Base-by-base conservation (phyloP, 208 protist species). In the Trypanosoma cruzi region DNA sequence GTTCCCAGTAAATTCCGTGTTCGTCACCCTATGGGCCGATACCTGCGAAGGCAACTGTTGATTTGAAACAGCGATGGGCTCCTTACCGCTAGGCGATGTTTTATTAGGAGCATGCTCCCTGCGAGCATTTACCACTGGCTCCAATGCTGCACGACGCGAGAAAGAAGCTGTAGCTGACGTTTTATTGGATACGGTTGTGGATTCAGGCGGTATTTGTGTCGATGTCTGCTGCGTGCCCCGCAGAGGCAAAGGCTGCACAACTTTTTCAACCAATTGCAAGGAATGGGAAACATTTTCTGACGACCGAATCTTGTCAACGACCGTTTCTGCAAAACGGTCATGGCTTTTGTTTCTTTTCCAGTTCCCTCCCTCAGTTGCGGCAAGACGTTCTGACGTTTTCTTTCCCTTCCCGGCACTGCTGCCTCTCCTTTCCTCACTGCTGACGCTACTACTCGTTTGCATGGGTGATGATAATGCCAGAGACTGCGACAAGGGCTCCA, bases 381-480 rank as follows among this genome's bases (percentile, higher is more conserved):
- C 0, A 29, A 29, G 1, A 65, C 7, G 10, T 18, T 54, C 20
- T 65, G 62, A 14, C 11, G 22, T 69, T 46, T 46, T 53, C 26
- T 54, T 71, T 14, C 20, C 37, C 10, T 26, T 11, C 54, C 22
- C 26, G 49, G 26, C 54, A 49, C 5, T 24, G 10, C 40, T 16
- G 6, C 46, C 55, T 24, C 18, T 26, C 11, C 32, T 4, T 10
- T 63, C 56, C 26, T 18, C 36, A 71, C 42, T 34, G 32, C 37
- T 55, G 18, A 29, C 3, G 40, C 28, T 71, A 46, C 44, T 63
- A 14, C n/a, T 64, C 32, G 65, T 71, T 61, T 53, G 65, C 26
- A 48, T 26, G 1, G 63, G 52, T 14, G 52, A 68, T 53, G 52
- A 3, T 8, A 60, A 36, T 24, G 36, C 13, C 0, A 49, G 2